Evolutionary conservation across 2,329 filamentous ascomycete species (phyloP).

Genomic region (Ophiostoma novo-ulmi): DNA sequence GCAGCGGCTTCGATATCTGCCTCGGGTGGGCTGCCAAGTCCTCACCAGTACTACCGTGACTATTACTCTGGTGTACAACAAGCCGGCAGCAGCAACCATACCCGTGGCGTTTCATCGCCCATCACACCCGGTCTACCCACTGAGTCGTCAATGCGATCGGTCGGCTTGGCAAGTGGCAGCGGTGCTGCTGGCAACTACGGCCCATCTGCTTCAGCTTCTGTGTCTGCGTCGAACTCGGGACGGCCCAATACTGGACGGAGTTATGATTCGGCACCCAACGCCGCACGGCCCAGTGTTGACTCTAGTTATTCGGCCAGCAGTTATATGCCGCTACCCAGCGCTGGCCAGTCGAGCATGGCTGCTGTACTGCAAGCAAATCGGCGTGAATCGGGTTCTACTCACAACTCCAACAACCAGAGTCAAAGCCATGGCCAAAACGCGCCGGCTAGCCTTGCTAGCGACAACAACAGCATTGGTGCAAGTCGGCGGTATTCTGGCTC

Average conservation of each 20-base stretch:
- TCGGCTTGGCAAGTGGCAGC: conserved; percentile 43
- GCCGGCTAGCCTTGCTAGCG: conserved; percentile 35
- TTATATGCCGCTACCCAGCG: conserved; percentile 50
- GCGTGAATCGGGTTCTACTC: conserved; percentile 53
- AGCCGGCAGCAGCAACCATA: conserved; percentile 37
- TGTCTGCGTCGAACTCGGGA: conserved; percentile 32
- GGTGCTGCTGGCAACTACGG: not conserved
- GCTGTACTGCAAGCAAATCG: conserved; percentile 31
- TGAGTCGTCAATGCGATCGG: conserved; percentile 39
- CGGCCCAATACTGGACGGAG: conserved; percentile 58
- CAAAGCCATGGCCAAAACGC: conserved; percentile 29
- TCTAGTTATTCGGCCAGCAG: conserved; percentile 18
- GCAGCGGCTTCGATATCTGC: conserved; percentile 15
- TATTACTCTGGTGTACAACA: conserved; percentile 47
- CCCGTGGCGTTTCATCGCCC: conserved; percentile 40
- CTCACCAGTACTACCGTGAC: conserved; percentile 50
- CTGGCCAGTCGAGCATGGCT: conserved; percentile 37
- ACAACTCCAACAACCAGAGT: conserved; percentile 43
- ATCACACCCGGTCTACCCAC: conserved; percentile 43
- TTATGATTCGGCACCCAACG: conserved; percentile 44
- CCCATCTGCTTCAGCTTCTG: conserved; percentile 1
- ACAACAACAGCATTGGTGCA: conserved; percentile 9
- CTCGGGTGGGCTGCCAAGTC: conserved; percentile 36
- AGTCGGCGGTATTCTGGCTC: conserved; percentile 63
- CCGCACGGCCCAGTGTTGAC: conserved; percentile 29